Base-by-base conservation (phyloP, 768 basidiomycete species). In the Lactarius akahatsu region DNA sequence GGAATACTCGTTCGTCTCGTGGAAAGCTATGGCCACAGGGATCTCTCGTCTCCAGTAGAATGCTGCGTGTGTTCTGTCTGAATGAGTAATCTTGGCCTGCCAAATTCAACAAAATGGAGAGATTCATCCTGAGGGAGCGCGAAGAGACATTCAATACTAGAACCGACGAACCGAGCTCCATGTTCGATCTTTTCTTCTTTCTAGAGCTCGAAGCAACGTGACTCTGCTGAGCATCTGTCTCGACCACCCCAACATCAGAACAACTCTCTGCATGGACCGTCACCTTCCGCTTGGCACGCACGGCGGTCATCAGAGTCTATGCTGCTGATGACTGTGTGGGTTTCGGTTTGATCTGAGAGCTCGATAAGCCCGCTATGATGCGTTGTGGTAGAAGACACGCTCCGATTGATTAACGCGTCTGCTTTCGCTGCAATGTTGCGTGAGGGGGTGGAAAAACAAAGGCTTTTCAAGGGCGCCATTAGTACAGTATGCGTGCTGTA, bases 261-360 rank as follows among this genome's bases (percentile, higher is more conserved):
- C 66, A 30, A 16, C 57, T 36, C 7, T 57, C 36, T 9, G 36
- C 40, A 34, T 32, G 16, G 58, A 63, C 59, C 38, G 59, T 58
- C 26, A 62, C 45, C 54, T 66, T 67, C 40, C 69, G 63, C 50
- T 63, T 69, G 40, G 61, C 13, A 32, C 28, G 8, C 15, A 64
- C 57, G 5, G 45, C 40, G 10, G 40, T 38, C 75, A 56, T 76
- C 74, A 4, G 74, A 74, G 57, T 74, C 76, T 23, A 77, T 73
- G 62, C 74, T 9, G 55, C 36, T 54, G 32, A 5, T n/a, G n/a
- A n/a, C n/a, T 28, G 43, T 38, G 61, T 59, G 15, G 57, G 30
- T 32, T 26, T 62, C 61, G 30, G 64, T 23, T 60, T 63, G 36
- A 40, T 54, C 59, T 43, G 69, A 38, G 63, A 40, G 28, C 32